Evolutionary conservation across 1,139 yeast species (phyloP).

Genomic region (Keqinozyma sinolaborantium): DNA sequence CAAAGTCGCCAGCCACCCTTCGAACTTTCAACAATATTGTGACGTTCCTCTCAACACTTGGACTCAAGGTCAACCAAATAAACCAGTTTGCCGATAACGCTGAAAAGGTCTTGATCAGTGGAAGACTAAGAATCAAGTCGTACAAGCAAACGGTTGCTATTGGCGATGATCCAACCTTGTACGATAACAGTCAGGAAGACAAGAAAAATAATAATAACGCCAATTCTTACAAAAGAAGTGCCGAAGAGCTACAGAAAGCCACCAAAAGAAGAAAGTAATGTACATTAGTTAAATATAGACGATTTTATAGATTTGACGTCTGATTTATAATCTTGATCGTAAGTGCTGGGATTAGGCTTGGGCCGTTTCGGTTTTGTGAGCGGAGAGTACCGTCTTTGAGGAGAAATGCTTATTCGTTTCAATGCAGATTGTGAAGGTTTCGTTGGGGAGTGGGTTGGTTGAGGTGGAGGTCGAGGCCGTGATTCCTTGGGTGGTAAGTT

Average conservation of each 20-base stretch:
- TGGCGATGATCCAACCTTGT: constrained; percentile 27
- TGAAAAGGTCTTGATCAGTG: constrained; percentile 62
- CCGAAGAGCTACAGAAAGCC: constrained; percentile 23
- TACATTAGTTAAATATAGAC: constrained; percentile 25
- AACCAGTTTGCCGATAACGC: constrained; percentile 60
- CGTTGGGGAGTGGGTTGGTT: too few relatives aligned
- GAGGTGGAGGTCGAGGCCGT: neutral
- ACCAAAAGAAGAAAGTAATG: constrained; percentile 20
- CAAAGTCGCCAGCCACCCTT: constrained; percentile 52
- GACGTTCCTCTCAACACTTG: constrained; percentile 65
- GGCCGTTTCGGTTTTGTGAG: constrained; percentile 4
- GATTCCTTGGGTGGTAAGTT: too few relatives aligned
- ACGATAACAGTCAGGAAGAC: constrained; percentile 14
- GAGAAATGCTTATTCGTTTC: constrained; percentile 3
- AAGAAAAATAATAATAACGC: constrained; percentile 19
- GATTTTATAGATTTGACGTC: constrained; percentile 19
- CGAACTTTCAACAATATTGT: constrained; percentile 69
- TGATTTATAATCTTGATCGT: constrained; percentile 2
- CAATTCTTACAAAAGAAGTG: constrained; percentile 21
- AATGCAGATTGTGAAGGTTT: neutral
- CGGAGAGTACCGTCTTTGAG: constrained; percentile 3
- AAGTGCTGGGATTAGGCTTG: constrained; percentile 2
- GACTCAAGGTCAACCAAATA: constrained; percentile 62
- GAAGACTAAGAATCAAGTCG: constrained; percentile 66
- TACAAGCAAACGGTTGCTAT: constrained; percentile 63